Conservation (phyloP, 768 basidiomycete species). For the Udeniomyces megalosporus region DNA sequence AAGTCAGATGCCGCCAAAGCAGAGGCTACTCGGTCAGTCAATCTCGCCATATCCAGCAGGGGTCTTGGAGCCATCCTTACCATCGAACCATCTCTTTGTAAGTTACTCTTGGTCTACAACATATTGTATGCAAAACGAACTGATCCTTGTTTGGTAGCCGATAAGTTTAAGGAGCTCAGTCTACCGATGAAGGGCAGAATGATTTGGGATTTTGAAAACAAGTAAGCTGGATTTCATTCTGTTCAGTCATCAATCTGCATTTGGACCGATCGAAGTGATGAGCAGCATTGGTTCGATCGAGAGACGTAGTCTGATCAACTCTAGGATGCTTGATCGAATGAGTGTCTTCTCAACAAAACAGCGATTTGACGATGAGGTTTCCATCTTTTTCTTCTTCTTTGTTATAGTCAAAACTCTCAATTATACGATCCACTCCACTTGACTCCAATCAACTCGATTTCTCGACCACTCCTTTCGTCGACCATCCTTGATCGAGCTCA, state of each 20-base stretch:
- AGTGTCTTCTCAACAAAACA: too few relatives aligned
- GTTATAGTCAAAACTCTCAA: constrained; percentile 36
- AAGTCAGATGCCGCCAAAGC: background rate
- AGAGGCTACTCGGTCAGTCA: constrained; percentile 9
- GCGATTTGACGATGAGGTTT: too few relatives aligned
- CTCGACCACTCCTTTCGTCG: constrained; percentile 6
- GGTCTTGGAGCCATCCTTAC: constrained; percentile 75
- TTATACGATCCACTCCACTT: constrained; percentile 25
- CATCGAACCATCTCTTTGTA: constrained; percentile 41
- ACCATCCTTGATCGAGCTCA: constrained; percentile 17
- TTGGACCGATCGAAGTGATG: too few relatives aligned
- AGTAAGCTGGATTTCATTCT: too few relatives aligned
- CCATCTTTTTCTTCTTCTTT: background rate
- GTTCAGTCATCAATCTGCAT: too few relatives aligned
- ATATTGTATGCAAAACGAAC: too few relatives aligned
- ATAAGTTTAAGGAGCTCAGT: constrained; percentile 6
- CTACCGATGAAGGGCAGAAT: constrained; percentile 14
- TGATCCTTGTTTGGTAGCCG: background rate
- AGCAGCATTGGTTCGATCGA: too few relatives aligned
- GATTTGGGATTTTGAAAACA: constrained; percentile 14
- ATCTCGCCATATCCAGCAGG: constrained; percentile 26
- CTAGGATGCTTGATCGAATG: too few relatives aligned
- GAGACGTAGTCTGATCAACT: too few relatives aligned
- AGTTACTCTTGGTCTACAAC: background rate
- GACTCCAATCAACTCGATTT: constrained; percentile 15